Conservation (phyloP, 768 basidiomycete species). For the Rhizopogon vesiculosus region DNA sequence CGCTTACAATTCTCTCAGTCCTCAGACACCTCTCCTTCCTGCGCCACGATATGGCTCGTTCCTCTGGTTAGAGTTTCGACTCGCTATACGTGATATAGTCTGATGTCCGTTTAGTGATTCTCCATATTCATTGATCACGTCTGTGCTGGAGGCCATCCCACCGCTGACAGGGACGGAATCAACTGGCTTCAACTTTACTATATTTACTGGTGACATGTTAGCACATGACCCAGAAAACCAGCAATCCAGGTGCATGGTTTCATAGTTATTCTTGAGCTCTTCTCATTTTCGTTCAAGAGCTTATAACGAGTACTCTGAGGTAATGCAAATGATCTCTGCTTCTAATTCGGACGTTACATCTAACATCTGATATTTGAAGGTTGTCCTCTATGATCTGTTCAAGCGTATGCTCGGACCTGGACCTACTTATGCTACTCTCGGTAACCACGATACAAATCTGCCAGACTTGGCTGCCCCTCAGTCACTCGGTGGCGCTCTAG, state of each 20-base stretch:
- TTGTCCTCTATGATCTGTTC: constrained; percentile 63
- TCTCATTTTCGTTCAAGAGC: constrained; percentile 31
- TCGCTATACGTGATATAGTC: background rate
- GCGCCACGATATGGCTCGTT: constrained; percentile 70
- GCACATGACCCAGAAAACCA: constrained; percentile 68
- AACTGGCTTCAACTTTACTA: constrained; percentile 57
- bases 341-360: constrained; percentile 5
- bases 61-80: constrained; percentile 36
- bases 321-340: constrained; percentile 15
- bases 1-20: constrained; percentile 44
- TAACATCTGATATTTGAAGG: constrained; percentile 28
- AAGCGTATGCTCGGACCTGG: constrained; percentile 56
- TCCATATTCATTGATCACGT: constrained; percentile 53
- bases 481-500: constrained; percentile 48
- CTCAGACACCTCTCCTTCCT: constrained; percentile 44
- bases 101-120: constrained; percentile 44
- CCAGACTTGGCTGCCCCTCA: constrained; percentile 56
- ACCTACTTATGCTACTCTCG: constrained; percentile 71
- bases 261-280: background rate
- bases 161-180: constrained; percentile 54
- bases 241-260: constrained; percentile 45
- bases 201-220: constrained; percentile 74
- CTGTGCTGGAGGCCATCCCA: constrained; percentile 66
- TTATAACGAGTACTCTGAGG: constrained; percentile 62
- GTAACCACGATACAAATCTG: constrained; percentile 72